Evolutionary conservation across 352 stramenopile species (phyloP).

Genomic region (Globisporangium camurandrum): DNA sequence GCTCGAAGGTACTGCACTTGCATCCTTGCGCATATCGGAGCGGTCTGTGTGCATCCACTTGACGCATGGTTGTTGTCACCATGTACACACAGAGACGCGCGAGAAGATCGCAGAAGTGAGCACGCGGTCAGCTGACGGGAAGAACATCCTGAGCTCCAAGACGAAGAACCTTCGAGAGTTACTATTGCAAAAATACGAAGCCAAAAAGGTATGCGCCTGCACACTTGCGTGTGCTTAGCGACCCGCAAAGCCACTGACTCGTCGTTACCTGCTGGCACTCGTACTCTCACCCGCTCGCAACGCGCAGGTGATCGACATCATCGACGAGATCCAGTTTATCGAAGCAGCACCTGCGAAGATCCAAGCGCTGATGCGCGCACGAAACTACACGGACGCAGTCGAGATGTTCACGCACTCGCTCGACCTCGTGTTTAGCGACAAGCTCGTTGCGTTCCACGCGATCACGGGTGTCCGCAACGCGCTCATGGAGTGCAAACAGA

Average conservation of each 20-base stretch:
- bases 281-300: not conserved
- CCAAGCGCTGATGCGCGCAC: constrained; percentile 37
- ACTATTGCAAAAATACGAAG: constrained; percentile 75
- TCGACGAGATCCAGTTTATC: constrained; percentile 81
- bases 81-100: constrained; percentile 36
- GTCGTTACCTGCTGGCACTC: not conserved
- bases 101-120: constrained; percentile 60
- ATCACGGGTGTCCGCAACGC: constrained; percentile 67
- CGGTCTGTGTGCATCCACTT: not conserved
- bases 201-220: constrained; percentile 39
- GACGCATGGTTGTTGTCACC: too few species aligned
- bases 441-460: constrained; percentile 69
- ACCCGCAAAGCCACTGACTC: too few species aligned
- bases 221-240: too few species aligned
- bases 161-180: constrained; percentile 78
- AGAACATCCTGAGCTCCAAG: constrained; percentile 76
- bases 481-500: constrained; percentile 83
- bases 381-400: constrained; percentile 53
- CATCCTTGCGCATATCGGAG: not conserved
- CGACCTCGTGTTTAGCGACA: constrained; percentile 76
- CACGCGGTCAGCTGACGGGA: constrained; percentile 65
- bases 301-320: constrained; percentile 65
- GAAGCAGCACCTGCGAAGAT: constrained; percentile 66
- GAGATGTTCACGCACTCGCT: constrained; percentile 68
- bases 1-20: constrained; percentile 38